A percentile compares a stretch with the other conserved stretches of the same genome.
phyloP scores from a whole-genome alignment of 2,329 filamentous ascomycete species.

The Cladosporium phlei region DNA sequence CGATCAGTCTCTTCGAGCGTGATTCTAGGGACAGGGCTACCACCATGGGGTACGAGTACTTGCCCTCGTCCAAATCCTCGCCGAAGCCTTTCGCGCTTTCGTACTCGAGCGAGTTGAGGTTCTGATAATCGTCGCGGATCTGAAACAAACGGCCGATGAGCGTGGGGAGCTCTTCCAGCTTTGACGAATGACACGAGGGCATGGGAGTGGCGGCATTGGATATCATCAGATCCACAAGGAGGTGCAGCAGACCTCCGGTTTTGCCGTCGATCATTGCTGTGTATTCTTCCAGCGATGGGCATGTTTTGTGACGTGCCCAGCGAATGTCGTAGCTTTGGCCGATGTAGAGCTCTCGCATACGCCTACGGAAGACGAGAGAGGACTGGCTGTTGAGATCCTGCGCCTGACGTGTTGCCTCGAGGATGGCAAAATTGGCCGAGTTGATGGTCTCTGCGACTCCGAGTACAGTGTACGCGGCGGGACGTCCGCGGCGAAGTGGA shows the following conservation, averaged over 20 bases:
- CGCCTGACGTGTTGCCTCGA: background rate
- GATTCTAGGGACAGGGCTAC: too few species aligned
- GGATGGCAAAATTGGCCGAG: background rate
- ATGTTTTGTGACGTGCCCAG: background rate
- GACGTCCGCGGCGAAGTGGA: background rate
- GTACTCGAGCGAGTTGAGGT: background rate
- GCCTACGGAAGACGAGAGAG: background rate
- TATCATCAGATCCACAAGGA: background rate
- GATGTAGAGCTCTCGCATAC: background rate
- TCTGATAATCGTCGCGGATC: slow-evolving; percentile 1
- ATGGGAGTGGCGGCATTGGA: background rate
- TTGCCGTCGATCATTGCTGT: background rate
- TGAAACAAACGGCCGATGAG: background rate
- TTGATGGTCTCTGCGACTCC: background rate
- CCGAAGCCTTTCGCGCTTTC: background rate
- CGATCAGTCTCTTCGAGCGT: too few species aligned
- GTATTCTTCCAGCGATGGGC: background rate
- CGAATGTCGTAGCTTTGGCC: background rate
- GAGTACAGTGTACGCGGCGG: background rate
- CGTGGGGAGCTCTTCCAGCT: background rate
- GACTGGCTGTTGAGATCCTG: background rate
- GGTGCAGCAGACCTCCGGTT: background rate
- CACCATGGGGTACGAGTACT: background rate
- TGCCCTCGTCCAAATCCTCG: background rate
- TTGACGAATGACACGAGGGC: too few species aligned